These are phyloP conservation scores for Globisporangium apiculatum DNA, from an alignment of 352 stramenopile genomes.

Conservation along the genomic window DNA sequence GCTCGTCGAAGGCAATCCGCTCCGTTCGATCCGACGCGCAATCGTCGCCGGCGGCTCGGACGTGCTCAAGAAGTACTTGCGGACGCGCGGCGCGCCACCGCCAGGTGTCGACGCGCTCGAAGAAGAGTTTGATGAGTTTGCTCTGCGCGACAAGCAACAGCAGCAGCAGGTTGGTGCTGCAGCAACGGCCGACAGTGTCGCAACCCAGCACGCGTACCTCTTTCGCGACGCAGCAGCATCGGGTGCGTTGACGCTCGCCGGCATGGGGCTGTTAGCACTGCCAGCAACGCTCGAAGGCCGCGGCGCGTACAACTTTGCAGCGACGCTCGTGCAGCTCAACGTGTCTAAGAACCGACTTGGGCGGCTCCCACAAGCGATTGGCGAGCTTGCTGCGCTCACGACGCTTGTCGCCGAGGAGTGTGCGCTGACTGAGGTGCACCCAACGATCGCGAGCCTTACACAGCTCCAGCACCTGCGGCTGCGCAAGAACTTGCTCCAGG, in stretches of 20 bases:
- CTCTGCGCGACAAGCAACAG: constrained; percentile 32
- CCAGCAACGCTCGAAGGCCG: constrained; percentile 26
- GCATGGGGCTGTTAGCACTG: constrained; percentile 45
- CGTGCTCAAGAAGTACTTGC: constrained; percentile 77
- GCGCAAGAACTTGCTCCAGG: constrained; percentile 72
- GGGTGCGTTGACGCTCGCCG: constrained; percentile 40
- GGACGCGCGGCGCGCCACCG: constrained; percentile 58
- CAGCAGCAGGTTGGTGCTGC: constrained; percentile 17
- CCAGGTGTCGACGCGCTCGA: constrained; percentile 50
- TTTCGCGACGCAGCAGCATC: constrained; percentile 60
- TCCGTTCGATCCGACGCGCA: constrained; percentile 64
- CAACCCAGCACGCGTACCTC: constrained; percentile 43
- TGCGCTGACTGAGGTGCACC: constrained; percentile 39
- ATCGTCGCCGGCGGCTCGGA: constrained; percentile 60
- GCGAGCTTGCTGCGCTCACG: constrained; percentile 42
- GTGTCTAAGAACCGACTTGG: constrained; percentile 65
- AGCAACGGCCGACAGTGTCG: constrained; percentile 9
- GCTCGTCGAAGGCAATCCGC: constrained; percentile 65
- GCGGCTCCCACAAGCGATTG: constrained; percentile 35
- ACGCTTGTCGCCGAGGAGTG: constrained; percentile 72
- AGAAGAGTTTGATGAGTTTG: constrained; percentile 71
- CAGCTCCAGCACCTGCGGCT: constrained; percentile 54
- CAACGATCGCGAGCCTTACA: constrained; percentile 40
- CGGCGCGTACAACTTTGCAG: constrained; percentile 43
- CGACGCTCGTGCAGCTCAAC: constrained; percentile 55